Evolutionary conservation across 371 early-diverging fungal genomes (phyloP).

Genomic region (Chytridiales sp.): DNA sequence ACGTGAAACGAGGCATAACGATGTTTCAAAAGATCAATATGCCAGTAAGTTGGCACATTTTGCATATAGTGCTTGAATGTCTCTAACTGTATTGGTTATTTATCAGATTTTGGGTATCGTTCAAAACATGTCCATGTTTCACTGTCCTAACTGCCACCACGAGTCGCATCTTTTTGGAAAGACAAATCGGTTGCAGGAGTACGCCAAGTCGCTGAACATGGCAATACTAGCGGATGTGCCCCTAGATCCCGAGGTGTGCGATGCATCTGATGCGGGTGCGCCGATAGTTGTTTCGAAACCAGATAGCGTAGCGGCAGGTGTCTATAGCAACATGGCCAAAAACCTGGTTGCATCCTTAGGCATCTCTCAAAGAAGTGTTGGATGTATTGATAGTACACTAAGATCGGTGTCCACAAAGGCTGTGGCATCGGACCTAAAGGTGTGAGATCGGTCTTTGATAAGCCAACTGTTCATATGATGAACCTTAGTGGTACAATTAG

Average conservation of each 20-base stretch:
- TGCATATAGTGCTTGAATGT: too few species aligned
- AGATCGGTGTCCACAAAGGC: too few species aligned
- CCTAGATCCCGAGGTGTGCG: constrained; percentile 71
- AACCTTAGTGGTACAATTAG: too few species aligned
- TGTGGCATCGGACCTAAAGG: too few species aligned
- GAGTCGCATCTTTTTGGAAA: constrained; percentile 78
- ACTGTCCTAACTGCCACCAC: constrained; percentile 81
- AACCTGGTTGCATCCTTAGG: too few species aligned
- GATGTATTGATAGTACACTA: too few species aligned
- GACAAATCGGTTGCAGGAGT: constrained; percentile 2
- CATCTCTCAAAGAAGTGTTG: too few species aligned
- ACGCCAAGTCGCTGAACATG: constrained; percentile 64
- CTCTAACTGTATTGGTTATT: too few species aligned
- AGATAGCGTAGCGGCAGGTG: constrained; percentile 58
- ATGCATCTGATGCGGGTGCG: constrained; percentile 71
- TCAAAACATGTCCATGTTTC: constrained; percentile 84
- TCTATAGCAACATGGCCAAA: constrained; percentile 64
- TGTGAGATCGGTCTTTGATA: too few species aligned
- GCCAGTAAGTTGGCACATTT: constrained; percentile 67
- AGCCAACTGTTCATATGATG: too few species aligned
- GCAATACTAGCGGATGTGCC: constrained; percentile 77
- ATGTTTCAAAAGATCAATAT: constrained; percentile 83
- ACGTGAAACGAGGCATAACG: constrained; percentile 77
- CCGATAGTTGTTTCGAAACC: constrained; percentile 73
- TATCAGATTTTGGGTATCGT: constrained; percentile 81